Percentiles rank a stretch among this genome's conserved stretches.
phyloP scores from a whole-genome alignment of 1,284 basidiomycete genomes.

The Grifola frondosa region DNA sequence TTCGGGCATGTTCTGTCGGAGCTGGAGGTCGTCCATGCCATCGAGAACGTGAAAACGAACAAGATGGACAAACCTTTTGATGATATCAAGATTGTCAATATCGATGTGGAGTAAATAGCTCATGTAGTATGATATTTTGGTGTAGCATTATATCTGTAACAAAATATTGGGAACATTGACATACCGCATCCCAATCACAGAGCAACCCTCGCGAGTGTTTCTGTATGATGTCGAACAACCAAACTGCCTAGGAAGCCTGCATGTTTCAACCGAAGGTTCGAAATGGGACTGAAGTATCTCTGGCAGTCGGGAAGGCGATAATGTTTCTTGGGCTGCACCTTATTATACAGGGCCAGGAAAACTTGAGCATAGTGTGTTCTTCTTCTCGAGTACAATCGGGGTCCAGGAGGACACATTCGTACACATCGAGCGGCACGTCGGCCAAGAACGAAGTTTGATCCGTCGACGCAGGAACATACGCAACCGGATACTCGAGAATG shows the following conservation, averaged over 20 bases:
- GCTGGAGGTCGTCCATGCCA: slow-evolving; percentile 55
- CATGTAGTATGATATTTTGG: too few species aligned
- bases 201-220: slow-evolving; percentile 27
- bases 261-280: slow-evolving; percentile 10
- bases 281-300: too few species aligned
- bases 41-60: slow-evolving; percentile 65
- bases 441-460: slow-evolving; percentile 39
- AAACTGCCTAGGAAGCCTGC: slow-evolving; percentile 9
- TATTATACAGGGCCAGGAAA: slow-evolving; percentile 41
- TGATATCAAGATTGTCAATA: slow-evolving; percentile 84
- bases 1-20: slow-evolving; percentile 75
- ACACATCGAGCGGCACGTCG: slow-evolving; percentile 46
- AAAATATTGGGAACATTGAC: too few species aligned
- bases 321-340: slow-evolving; percentile 8
- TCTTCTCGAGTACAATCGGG: too few species aligned
- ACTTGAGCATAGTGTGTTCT: slow-evolving; percentile 37
- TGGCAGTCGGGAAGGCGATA: slow-evolving; percentile 18
- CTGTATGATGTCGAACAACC: slow-evolving; percentile 17
- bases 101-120: slow-evolving; percentile 68
- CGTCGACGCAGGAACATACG: slow-evolving; percentile 44
- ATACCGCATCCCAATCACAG: too few species aligned
- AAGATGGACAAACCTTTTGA: slow-evolving; percentile 86
- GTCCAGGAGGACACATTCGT: slow-evolving; percentile 40
- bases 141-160: too few species aligned
- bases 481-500: slow-evolving; percentile 58